Percentiles rank a stretch among this genome's conserved stretches.
phyloP scores from a whole-genome alignment of 2,329 filamentous ascomycete species.

The Colletotrichum cereale region DNA sequence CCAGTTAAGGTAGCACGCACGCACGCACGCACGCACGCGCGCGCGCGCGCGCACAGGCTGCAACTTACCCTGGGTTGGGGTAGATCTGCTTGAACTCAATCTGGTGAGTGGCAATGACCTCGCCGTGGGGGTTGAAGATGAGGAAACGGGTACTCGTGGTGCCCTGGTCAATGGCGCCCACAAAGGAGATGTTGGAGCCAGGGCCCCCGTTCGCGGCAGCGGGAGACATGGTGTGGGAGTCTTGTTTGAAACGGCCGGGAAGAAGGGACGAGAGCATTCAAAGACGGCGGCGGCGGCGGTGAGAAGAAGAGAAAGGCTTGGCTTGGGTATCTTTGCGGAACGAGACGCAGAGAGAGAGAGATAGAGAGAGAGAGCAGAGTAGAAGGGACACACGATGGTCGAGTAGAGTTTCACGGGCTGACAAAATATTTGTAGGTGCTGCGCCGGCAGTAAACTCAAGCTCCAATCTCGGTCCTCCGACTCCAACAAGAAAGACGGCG shows the following conservation, averaged over 20 bases:
- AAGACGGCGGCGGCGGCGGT: slow-evolving; percentile 5
- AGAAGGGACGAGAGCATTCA: slow-evolving; percentile 46
- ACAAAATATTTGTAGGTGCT: slow-evolving; percentile 41
- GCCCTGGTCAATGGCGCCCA: slow-evolving; percentile 84
- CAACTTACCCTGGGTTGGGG: slow-evolving; percentile 77
- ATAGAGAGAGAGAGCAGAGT: slow-evolving; percentile 2
- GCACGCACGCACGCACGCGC: background rate
- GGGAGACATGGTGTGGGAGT: slow-evolving; percentile 49
- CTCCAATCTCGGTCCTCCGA: background rate
- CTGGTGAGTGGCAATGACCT: slow-evolving; percentile 79
- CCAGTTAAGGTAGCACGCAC: background rate
- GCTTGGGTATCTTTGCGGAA: slow-evolving; percentile 33
- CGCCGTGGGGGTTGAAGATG: slow-evolving; percentile 79
- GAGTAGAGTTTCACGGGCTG: slow-evolving; percentile 35
- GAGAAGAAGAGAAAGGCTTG: slow-evolving; percentile 19
- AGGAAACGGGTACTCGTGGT: slow-evolving; percentile 84
- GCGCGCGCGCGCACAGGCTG: background rate
- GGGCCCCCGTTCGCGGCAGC: slow-evolving; percentile 45
- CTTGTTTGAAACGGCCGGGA: slow-evolving; percentile 40
- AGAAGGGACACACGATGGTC: slow-evolving; percentile 7
- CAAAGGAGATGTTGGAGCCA: slow-evolving; percentile 60
- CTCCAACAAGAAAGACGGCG: background rate
- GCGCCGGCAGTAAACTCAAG: slow-evolving; percentile 28
- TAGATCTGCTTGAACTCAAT: slow-evolving; percentile 82
- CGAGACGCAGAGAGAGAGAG: slow-evolving; percentile 19